Evolutionary conservation across 805 yeast genomes (phyloP).

Genomic region (Wickerhamiella siamensis): DNA sequence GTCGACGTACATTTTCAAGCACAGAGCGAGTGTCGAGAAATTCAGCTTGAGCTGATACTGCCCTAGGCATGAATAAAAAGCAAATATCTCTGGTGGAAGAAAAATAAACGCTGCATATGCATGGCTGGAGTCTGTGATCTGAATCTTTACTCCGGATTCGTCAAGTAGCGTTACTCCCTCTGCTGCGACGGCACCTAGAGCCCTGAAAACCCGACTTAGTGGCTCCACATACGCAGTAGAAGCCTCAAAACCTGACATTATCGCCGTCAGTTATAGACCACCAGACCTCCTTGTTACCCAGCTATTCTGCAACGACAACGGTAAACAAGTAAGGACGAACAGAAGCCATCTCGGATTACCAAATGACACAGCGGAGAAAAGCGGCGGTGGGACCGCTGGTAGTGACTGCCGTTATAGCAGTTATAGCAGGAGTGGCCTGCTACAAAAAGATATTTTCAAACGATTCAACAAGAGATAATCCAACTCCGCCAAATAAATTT

Average conservation of each 20-base stretch:
- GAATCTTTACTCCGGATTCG: conserved; percentile 7
- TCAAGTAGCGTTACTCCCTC: conserved; percentile 7
- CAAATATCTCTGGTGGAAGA: conserved; percentile 12
- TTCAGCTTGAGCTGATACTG: conserved; percentile 3
- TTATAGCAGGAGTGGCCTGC: background rate
- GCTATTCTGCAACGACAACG: too few species aligned
- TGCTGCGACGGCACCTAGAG: conserved; percentile 6
- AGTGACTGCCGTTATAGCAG: background rate
- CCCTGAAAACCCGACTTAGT: conserved; percentile 9
- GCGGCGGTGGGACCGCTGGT: background rate
- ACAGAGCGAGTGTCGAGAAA: conserved; percentile 11
- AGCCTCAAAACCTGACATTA: conserved; percentile 5
- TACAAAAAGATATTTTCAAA: background rate
- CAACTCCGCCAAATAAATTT: background rate
- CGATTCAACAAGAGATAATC: background rate
- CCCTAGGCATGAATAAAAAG: conserved; percentile 8
- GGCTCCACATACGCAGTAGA: conserved; percentile 12
- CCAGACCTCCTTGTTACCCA: too few species aligned
- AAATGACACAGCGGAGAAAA: background rate
- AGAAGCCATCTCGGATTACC: background rate
- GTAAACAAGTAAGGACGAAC: too few species aligned
- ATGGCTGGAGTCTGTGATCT: conserved; percentile 11
- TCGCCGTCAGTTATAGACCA: background rate
- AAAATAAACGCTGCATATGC: conserved; percentile 10
- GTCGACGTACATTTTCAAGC: conserved; percentile 21